phyloP scores from a whole-genome alignment of 2,329 filamentous ascomycete genomes.

The Cordyceps farinosa region DNA sequence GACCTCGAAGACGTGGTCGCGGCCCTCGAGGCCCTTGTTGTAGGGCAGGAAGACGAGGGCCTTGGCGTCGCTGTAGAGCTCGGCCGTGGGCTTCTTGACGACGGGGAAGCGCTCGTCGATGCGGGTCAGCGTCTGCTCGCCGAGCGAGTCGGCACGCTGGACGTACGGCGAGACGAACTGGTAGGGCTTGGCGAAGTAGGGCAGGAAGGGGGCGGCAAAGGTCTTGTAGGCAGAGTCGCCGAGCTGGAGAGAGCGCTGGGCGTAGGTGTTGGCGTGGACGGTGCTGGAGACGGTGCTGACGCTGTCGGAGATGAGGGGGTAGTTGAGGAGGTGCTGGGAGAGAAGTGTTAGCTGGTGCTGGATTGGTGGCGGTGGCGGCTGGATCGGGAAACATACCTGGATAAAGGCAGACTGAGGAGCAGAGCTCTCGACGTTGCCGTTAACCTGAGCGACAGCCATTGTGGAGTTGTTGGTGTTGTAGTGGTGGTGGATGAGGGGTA shows the following conservation, averaged over 20 bases:
- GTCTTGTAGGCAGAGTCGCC: conserved; percentile 71
- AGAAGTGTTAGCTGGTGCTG: not conserved
- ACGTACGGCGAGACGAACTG: conserved; percentile 81
- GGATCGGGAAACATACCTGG: conserved; percentile 35
- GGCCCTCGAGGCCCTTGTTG: conserved; percentile 57
- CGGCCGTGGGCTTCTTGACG: conserved; percentile 71
- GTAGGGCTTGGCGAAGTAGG: conserved; percentile 69
- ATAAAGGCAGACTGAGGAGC: conserved; percentile 43
- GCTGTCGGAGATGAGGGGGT: conserved; percentile 77
- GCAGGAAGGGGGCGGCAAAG: conserved; percentile 73
- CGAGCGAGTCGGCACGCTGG: conserved; percentile 72
- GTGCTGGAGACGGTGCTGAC: conserved; percentile 73
- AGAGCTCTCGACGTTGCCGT: conserved; percentile 17
- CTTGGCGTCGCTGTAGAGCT: conserved; percentile 63
- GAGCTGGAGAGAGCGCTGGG: conserved; percentile 75
- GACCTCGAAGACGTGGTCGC: conserved; percentile 56
- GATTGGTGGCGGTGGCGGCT: not conserved
- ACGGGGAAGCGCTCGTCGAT: conserved; percentile 69
- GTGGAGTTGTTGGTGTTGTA: conserved; percentile 5
- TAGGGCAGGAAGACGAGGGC: conserved; percentile 60
- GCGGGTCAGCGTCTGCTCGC: conserved; percentile 65
- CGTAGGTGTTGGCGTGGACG: conserved; percentile 78
- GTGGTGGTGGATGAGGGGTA: not conserved
- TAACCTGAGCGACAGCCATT: conserved; percentile 20
- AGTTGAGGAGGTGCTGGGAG: conserved; percentile 73